phyloP scores from a whole-genome alignment of 2,329 filamentous ascomycete genomes.

The Botrytis byssoidea region DNA sequence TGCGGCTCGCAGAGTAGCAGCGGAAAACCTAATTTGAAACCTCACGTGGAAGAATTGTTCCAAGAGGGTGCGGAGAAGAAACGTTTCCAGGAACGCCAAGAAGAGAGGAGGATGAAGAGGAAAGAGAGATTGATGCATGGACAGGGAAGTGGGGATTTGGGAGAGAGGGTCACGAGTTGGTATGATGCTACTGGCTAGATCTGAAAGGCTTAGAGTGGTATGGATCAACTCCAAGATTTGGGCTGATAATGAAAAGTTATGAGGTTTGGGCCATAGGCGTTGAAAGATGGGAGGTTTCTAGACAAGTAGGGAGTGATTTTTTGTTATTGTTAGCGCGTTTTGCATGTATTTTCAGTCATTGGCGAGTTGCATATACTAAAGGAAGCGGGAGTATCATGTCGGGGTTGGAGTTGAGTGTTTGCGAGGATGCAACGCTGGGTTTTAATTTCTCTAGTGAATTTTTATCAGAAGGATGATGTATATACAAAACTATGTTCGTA shows the following conservation, averaged over 20 bases:
- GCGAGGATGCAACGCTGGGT: background rate
- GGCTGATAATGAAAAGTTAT: too few relatives aligned
- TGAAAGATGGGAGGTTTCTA: background rate
- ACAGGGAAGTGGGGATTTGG: background rate
- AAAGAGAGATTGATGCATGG: background rate
- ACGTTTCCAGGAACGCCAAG: background rate
- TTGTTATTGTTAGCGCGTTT: background rate
- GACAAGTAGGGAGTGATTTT: background rate
- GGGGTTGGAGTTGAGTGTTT: background rate
- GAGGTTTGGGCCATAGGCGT: background rate
- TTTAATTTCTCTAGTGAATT: background rate
- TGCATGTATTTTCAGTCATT: background rate
- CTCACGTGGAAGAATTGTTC: background rate
- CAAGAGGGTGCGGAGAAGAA: background rate
- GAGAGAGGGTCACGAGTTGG: constrained; percentile 3
- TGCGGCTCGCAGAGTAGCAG: background rate
- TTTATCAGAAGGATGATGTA: background rate
- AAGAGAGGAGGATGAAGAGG: background rate
- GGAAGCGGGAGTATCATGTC: background rate
- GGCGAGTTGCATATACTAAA: constrained; percentile 1
- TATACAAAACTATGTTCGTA: background rate
- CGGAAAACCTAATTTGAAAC: background rate
- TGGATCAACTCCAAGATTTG: too few relatives aligned
- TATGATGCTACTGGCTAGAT: constrained; percentile 10
- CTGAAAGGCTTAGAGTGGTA: too few relatives aligned